Evolutionary conservation across 495 filamentous ascomycete genomes (phyloP).

Genomic region (Wilcoxina mikolae): DNA sequence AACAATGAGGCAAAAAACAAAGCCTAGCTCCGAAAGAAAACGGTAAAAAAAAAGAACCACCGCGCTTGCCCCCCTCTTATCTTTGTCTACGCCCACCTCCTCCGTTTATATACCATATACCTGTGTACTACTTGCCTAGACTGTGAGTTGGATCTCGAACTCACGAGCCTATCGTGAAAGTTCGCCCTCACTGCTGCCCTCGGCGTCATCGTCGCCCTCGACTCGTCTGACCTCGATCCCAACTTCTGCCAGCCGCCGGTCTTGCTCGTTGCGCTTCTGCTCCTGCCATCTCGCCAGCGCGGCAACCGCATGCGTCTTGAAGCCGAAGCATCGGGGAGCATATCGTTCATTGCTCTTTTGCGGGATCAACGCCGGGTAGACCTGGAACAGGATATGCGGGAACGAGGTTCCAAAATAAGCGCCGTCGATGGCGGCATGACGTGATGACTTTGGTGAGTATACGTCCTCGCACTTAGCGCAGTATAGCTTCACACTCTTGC

Average conservation of each 20-base stretch:
- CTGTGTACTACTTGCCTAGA: background rate
- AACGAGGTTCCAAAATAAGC: conserved; percentile 97
- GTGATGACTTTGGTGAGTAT: conserved; percentile 97
- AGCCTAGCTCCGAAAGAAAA: conserved; percentile 2
- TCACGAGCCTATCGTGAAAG: conserved; percentile 1
- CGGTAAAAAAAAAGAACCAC: background rate
- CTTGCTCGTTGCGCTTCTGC: conserved; percentile 59
- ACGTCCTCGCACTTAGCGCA: conserved; percentile 94
- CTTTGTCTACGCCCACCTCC: background rate
- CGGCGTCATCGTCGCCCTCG: conserved; percentile 45
- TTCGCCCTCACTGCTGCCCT: conserved; percentile 32
- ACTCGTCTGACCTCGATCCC: conserved; percentile 41
- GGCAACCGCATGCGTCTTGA: conserved; percentile 82
- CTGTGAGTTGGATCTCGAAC: background rate
- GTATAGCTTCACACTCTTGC: conserved; percentile 86
- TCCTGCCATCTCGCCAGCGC: conserved; percentile 88
- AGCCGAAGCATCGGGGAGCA: conserved; percentile 79
- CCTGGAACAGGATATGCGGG: conserved; percentile 97
- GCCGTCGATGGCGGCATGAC: conserved; percentile 86
- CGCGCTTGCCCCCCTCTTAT: background rate
- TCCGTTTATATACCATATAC: background rate
- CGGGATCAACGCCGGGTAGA: conserved; percentile 79
- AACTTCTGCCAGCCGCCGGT: conserved; percentile 44
- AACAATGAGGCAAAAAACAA: background rate
- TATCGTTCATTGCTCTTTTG: conserved; percentile 74